phyloP scores from a whole-genome alignment of 805 yeast genomes.

The Nakazawaea ambrosiae region DNA sequence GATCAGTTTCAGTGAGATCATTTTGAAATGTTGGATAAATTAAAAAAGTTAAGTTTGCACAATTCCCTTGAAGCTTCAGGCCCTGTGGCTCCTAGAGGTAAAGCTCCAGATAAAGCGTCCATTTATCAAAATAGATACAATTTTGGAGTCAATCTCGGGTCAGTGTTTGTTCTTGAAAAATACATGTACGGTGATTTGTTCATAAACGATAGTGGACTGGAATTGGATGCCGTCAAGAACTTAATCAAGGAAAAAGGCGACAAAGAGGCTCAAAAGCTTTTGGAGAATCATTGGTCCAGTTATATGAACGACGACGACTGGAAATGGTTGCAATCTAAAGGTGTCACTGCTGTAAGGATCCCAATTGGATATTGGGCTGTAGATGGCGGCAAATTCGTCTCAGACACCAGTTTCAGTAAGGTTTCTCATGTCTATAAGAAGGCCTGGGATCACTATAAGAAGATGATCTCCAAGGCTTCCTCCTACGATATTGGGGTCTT shows the following conservation, averaged over 20 bases:
- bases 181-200: conserved; percentile 68
- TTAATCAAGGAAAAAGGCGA: conserved; percentile 41
- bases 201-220: conserved; percentile 52
- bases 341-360: conserved; percentile 75
- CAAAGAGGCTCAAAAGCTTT: conserved; percentile 42
- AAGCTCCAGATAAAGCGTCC: conserved; percentile 31
- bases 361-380: conserved; percentile 93
- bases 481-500: conserved; percentile 61
- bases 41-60: conserved; percentile 17
- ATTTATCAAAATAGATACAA: conserved; percentile 57
- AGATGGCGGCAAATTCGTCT: conserved; percentile 50
- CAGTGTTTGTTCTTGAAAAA: conserved; percentile 71
- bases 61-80: conserved; percentile 15
- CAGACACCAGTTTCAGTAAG: conserved; percentile 56
- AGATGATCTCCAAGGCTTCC: conserved; percentile 53
- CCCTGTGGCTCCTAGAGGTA: conserved; percentile 28
- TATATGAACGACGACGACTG: conserved; percentile 70
- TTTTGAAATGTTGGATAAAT: conserved; percentile 17
- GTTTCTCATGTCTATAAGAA: conserved; percentile 51
- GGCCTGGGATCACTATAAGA: conserved; percentile 64
- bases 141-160: conserved; percentile 83
- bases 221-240: conserved; percentile 62
- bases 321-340: conserved; percentile 59
- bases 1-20: no score
- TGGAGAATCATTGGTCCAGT: conserved; percentile 60